Conservation (phyloP, 1,139 yeast genomes). For the Schizosaccharomyces versatilis region DNA sequence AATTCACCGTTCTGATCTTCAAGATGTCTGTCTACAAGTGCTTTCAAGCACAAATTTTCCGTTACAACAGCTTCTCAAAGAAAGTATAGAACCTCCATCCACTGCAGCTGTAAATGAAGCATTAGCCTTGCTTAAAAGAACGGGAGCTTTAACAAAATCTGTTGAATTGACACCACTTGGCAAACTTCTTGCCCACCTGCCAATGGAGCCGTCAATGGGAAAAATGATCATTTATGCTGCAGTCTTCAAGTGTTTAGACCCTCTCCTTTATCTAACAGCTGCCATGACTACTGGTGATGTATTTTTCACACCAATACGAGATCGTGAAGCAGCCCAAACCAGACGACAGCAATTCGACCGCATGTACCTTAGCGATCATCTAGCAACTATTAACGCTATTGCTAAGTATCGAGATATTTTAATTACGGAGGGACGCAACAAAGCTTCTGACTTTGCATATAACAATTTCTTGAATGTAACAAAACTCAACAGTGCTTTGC, state of each 20-base stretch:
- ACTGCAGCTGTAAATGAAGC: conserved; percentile 33
- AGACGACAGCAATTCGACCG: too few species aligned
- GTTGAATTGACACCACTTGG: conserved; percentile 40
- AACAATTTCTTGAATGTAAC: too few species aligned
- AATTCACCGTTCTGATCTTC: conserved; percentile 48
- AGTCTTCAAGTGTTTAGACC: conserved; percentile 12
- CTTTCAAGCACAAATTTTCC: conserved; percentile 57
- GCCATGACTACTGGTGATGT: too few species aligned
- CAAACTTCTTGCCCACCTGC: conserved; percentile 18
- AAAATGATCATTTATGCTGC: conserved; percentile 31
- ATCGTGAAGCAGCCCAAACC: too few species aligned
- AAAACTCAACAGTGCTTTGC: too few species aligned
- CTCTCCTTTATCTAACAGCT: too few species aligned
- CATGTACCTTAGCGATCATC: too few species aligned
- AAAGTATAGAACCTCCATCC: conserved; percentile 53
- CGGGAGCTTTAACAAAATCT: conserved; percentile 33
- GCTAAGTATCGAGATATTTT: too few species aligned
- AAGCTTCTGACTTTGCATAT: too few species aligned
- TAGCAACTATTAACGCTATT: too few species aligned
- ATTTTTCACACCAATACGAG: too few species aligned
- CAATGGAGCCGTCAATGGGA: conserved; percentile 54
- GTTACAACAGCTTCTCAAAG: conserved; percentile 29
- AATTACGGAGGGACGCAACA: too few species aligned
- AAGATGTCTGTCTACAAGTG: conserved; percentile 47
- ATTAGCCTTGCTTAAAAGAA: conserved; percentile 31